Evolutionary conservation across 306 rosid genomes (phyloP).

Genomic region (Quercus alba): DNA sequence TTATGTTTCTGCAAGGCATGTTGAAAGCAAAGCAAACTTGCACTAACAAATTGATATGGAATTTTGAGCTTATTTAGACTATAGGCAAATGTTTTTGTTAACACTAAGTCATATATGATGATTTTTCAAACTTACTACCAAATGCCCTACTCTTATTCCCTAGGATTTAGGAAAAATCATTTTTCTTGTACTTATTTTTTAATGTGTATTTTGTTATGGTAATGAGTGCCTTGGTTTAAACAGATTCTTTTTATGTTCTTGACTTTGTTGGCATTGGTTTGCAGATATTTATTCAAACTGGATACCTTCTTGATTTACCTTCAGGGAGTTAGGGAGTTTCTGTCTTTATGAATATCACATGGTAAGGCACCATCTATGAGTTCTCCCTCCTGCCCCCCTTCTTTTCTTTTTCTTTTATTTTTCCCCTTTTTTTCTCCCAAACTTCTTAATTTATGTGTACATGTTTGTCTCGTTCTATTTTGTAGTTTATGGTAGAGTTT

Average conservation of each 20-base stretch:
- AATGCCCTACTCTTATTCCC: not conserved
- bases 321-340: conserved; percentile 96
- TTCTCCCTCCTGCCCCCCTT: not conserved
- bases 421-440: not conserved
- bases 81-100: conserved; percentile 15
- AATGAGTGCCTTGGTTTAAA: not conserved
- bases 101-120: conserved; percentile 22
- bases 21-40: no score
- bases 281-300: conserved; percentile 50
- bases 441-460: not conserved
- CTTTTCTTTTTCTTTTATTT: no score
- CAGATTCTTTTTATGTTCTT: conserved; percentile 11
- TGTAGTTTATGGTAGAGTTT: not conserved
- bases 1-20: no score
- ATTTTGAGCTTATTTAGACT: no score
- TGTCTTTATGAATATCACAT: conserved; percentile 97
- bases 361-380: conserved; percentile 43
- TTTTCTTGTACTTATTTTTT: not conserved
- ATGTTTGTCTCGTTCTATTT: not conserved
- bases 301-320: conserved; percentile 81
- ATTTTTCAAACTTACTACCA: conserved; percentile 1
- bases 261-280: conserved; percentile 28
- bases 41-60: no score
- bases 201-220: conserved; percentile 1
- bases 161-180: not conserved